Conservation (phyloP, 2,329 filamentous ascomycete species). For the Achaetomium macrosporum region DNA sequence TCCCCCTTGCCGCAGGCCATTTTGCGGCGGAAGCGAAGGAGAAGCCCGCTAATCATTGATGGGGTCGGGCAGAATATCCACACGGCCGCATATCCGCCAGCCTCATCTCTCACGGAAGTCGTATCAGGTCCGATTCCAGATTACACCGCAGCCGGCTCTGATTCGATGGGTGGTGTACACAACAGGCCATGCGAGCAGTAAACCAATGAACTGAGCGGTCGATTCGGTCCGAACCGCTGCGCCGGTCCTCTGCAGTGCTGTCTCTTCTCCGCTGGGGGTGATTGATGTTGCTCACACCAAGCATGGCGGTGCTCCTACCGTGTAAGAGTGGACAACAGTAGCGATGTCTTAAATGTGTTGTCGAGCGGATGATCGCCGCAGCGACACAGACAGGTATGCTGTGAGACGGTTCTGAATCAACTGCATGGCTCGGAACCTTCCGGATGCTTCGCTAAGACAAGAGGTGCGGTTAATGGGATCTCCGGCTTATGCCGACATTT, state of each 20-base stretch:
- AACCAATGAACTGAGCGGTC: not conserved
- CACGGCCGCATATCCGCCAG: slow-evolving; percentile 1
- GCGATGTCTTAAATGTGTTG: not conserved
- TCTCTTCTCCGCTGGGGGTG: not conserved
- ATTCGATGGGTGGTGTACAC: slow-evolving; percentile 5
- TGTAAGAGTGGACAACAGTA: not conserved
- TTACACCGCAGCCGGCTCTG: not conserved
- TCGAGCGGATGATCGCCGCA: too few relatives aligned
- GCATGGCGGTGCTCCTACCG: too few relatives aligned
- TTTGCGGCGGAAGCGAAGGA: not conserved
- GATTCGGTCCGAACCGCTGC: slow-evolving; percentile 7
- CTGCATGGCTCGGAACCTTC: too few relatives aligned
- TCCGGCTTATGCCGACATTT: not conserved
- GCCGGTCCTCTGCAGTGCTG: not conserved
- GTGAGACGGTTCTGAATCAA: too few relatives aligned
- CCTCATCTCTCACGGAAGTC: not conserved
- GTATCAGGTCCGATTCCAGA: not conserved
- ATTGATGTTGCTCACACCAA: not conserved
- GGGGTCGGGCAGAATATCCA: not conserved
- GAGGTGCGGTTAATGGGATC: too few relatives aligned
- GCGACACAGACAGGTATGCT: too few relatives aligned
- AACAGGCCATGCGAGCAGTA: not conserved
- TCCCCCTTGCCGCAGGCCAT: not conserved
- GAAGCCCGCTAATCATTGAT: not conserved
- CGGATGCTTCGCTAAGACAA: too few relatives aligned